Evolutionary conservation across 768 basidiomycete species (phyloP).

Genomic region (Pholiota conissans): DNA sequence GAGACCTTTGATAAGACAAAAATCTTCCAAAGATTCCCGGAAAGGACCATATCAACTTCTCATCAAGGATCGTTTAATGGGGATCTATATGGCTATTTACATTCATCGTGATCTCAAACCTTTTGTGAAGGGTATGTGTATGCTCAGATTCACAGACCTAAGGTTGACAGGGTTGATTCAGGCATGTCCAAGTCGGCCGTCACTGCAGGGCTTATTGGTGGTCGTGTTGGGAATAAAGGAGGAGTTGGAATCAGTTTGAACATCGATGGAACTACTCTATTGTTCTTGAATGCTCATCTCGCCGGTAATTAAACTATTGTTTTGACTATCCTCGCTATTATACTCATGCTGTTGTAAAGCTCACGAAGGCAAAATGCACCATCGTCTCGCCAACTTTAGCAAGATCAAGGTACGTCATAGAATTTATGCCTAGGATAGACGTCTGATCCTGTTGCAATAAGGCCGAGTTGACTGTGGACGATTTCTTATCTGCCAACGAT

Average conservation of each 20-base stretch:
- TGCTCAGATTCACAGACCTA: background rate
- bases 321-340: background rate
- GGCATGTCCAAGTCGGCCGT: conserved; percentile 82
- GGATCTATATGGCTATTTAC: conserved; percentile 77
- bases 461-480: conserved; percentile 78
- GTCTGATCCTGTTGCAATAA: no score
- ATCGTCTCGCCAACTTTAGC: conserved; percentile 80
- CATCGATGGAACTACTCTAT: conserved; percentile 75
- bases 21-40: conserved; percentile 40
- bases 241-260: conserved; percentile 90
- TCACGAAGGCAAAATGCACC: conserved; percentile 71
- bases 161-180: conserved; percentile 21
- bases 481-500: conserved; percentile 68
- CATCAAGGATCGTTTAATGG: conserved; percentile 90
- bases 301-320: conserved; percentile 52
- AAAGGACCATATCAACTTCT: conserved; percentile 83
- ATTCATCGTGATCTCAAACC: conserved; percentile 69
- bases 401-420: conserved; percentile 77
- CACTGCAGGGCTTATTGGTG: conserved; percentile 87
- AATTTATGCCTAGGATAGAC: no score
- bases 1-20: conserved; percentile 40
- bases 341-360: conserved; percentile 38
- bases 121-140: conserved; percentile 55
- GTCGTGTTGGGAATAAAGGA: conserved; percentile 90
- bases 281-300: conserved; percentile 91